phyloP scores from a whole-genome alignment of 257 asterid genomes.

The Oldenlandia corymbosa region DNA sequence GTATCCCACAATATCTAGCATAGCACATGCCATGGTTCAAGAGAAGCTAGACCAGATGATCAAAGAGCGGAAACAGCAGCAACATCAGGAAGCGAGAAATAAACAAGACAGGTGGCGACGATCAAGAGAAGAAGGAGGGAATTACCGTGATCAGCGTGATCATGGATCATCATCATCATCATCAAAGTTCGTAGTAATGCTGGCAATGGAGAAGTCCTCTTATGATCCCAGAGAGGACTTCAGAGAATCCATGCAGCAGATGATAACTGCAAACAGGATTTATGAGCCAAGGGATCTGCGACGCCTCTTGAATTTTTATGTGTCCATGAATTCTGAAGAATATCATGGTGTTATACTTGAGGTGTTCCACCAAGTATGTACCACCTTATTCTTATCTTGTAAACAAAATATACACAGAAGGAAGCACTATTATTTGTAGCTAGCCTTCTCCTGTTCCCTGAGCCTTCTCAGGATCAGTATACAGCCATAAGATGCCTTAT shows the following conservation, averaged over 20 bases:
- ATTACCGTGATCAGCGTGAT: neutral
- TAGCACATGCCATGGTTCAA: slow-evolving; percentile 75
- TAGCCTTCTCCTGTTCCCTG: neutral
- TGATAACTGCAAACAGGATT: slow-evolving; percentile 49
- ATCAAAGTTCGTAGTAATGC: slow-evolving; percentile 53
- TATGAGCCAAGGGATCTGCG: slow-evolving; percentile 52
- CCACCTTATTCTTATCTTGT: slow-evolving; percentile 39
- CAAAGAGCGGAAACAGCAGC: slow-evolving; percentile 25
- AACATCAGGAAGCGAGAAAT: slow-evolving; percentile 16
- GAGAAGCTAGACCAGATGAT: slow-evolving; percentile 67
- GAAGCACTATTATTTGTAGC: slow-evolving; percentile 1
- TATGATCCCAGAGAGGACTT: slow-evolving; percentile 69
- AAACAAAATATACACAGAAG: slow-evolving; percentile 21
- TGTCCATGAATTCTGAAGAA: slow-evolving; percentile 63
- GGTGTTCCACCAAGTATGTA: slow-evolving; percentile 69
- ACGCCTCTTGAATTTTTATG: slow-evolving; percentile 51
- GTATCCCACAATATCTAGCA: slow-evolving; percentile 46
- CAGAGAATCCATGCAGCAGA: slow-evolving; percentile 60
- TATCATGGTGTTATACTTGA: slow-evolving; percentile 52
- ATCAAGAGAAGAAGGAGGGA: slow-evolving; percentile 22
- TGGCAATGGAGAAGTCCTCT: slow-evolving; percentile 72
- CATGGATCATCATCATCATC: no score
- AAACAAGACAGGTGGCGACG: slow-evolving; percentile 21
- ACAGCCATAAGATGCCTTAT: neutral
- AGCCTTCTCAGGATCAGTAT: neutral